Evolutionary conservation across 2,329 filamentous ascomycete genomes (phyloP).

Genomic region (Exophiala sp.): DNA sequence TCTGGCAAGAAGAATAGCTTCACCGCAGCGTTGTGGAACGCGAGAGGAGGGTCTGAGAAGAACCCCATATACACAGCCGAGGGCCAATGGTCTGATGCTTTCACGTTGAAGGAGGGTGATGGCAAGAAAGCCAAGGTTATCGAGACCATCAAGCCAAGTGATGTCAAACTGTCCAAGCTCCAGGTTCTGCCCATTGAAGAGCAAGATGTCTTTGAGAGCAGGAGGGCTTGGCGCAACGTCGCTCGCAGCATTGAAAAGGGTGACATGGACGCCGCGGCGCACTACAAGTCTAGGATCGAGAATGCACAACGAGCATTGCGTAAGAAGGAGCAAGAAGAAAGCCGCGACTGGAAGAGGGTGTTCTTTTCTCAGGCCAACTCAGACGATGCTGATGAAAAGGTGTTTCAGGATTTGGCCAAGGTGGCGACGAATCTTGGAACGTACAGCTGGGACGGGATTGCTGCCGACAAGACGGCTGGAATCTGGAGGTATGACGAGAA

Average conservation of each 20-base stretch:
- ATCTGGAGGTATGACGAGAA: conserved; percentile 62
- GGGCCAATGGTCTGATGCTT: conserved; percentile 70
- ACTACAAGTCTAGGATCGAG: conserved; percentile 86
- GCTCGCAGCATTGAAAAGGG: conserved; percentile 72
- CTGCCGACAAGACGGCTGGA: conserved; percentile 61
- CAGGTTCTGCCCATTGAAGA: conserved; percentile 65
- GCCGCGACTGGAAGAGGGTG: conserved; percentile 70
- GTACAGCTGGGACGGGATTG: conserved; percentile 42
- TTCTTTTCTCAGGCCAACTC: conserved; percentile 58
- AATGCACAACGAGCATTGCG: conserved; percentile 76
- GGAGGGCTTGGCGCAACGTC: conserved; percentile 83
- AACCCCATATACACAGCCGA: conserved; percentile 68
- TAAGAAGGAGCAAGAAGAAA: conserved; percentile 66
- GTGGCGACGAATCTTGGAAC: conserved; percentile 30
- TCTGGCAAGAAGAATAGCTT: conserved; percentile 94
- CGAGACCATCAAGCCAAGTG: conserved; percentile 53
- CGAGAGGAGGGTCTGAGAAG: conserved; percentile 57
- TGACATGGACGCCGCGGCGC: conserved; percentile 74
- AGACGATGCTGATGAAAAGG: conserved; percentile 32
- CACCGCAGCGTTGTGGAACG: conserved; percentile 66
- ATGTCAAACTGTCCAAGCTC: conserved; percentile 56
- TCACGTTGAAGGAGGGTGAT: conserved; percentile 31
- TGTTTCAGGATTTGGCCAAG: conserved; percentile 41
- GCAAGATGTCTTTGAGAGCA: conserved; percentile 82
- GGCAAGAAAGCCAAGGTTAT: conserved; percentile 42